These are phyloP conservation scores for Leptoxyphium fumago DNA, from an alignment of 2,329 filamentous ascomycete genomes.

Conservation along the genomic window DNA sequence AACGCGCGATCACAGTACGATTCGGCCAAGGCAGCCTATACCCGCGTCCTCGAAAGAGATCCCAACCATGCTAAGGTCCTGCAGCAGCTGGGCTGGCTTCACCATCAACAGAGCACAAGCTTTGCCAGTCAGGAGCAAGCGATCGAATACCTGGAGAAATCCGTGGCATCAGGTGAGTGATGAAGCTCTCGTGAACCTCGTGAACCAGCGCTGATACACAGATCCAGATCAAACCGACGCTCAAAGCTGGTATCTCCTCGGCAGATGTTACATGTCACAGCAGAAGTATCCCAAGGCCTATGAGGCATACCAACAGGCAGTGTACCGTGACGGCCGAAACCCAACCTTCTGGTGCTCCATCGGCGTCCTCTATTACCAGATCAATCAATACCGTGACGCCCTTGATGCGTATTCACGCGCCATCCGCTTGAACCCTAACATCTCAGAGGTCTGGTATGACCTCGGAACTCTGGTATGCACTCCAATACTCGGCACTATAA, in stretches of 20 bases:
- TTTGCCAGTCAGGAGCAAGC: conserved; percentile 90
- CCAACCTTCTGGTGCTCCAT: conserved; percentile 99
- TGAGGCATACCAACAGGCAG: conserved; percentile 95
- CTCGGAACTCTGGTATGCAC: conserved; percentile 72
- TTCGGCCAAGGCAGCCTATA: conserved; percentile 80
- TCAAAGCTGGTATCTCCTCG: conserved; percentile 96
- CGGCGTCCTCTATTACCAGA: conserved; percentile 96
- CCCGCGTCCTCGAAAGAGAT: conserved; percentile 82
- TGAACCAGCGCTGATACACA: conserved; percentile 8
- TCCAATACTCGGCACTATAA: too few species aligned
- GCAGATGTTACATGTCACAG: conserved; percentile 97
- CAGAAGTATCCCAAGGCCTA: conserved; percentile 98
- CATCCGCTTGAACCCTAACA: conserved; percentile 92
- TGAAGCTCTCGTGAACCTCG: not conserved
- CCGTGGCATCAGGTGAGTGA: conserved; percentile 69
- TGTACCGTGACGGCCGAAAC: conserved; percentile 93
- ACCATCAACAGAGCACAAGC: conserved; percentile 87
- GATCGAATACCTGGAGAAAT: conserved; percentile 95
- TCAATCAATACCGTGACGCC: conserved; percentile 97
- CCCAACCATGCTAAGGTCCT: conserved; percentile 95
- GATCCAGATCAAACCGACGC: conserved; percentile 73
- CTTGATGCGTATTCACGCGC: conserved; percentile 94
- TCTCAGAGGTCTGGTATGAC: conserved; percentile 98
- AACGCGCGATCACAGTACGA: conserved; percentile 52
- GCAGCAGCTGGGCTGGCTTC: conserved; percentile 93